A percentile compares a stretch with the other conserved stretches of the same genome.
Conservation (phyloP, 2,329 filamentous ascomycete genomes). For the Aureobasidium sp. region DNA sequence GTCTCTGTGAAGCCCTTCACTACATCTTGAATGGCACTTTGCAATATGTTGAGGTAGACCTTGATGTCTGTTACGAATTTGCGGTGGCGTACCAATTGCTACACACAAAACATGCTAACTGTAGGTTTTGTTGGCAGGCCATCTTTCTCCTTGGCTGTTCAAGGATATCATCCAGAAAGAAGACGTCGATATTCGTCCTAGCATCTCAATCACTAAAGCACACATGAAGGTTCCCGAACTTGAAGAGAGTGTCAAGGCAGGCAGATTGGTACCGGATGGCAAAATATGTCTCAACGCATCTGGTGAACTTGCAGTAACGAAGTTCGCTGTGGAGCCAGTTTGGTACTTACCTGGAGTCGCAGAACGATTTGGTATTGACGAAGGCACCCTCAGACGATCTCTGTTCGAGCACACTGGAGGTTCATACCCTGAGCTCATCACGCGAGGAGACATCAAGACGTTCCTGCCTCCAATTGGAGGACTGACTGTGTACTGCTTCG, state of each 20-base stretch:
- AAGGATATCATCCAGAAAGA: constrained; percentile 70
- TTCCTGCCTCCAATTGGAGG: constrained; percentile 95
- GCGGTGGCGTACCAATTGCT: background rate
- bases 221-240: constrained; percentile 97
- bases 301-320: constrained; percentile 88
- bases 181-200: constrained; percentile 76
- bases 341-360: constrained; percentile 55
- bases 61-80: background rate
- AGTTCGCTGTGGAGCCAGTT: constrained; percentile 91
- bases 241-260: constrained; percentile 73
- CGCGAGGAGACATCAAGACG: constrained; percentile 84
- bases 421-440: constrained; percentile 94
- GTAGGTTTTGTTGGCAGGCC: constrained; percentile 36
- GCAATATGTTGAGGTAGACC: background rate
- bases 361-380: constrained; percentile 90
- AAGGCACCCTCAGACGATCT: constrained; percentile 73
- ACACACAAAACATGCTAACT: background rate
- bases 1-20: background rate
- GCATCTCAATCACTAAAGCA: constrained; percentile 83
- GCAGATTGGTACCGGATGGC: constrained; percentile 69
- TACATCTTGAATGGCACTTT: background rate
- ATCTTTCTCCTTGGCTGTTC: constrained; percentile 76
- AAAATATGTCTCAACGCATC: constrained; percentile 80
- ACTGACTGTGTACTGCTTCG: constrained; percentile 93
- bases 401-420: constrained; percentile 94